phyloP scores from a whole-genome alignment of 176 grass and related monocot species.

The Zizania latifolia region DNA sequence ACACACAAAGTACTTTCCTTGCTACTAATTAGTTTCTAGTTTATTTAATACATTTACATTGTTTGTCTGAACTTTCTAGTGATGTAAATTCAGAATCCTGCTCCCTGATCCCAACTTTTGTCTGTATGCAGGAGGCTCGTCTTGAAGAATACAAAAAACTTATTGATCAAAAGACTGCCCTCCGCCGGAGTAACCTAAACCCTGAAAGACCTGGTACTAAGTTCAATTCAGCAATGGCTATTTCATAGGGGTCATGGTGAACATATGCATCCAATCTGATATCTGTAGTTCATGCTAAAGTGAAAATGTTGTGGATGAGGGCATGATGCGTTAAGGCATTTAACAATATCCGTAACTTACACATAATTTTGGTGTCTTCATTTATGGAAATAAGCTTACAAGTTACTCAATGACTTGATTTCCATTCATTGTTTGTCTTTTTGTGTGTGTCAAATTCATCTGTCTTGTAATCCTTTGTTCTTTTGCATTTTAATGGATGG shows the following conservation, averaged over 20 bases:
- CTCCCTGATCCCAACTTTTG: not conserved
- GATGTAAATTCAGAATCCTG: not conserved
- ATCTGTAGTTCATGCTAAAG: not conserved
- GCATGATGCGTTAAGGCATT: too few species aligned
- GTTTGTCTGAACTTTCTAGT: not conserved
- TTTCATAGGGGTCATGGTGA: not conserved
- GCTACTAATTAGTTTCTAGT: not conserved
- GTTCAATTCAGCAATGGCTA: not conserved
- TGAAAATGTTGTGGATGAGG: not conserved
- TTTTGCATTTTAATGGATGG: not conserved
- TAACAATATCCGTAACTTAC: not conserved
- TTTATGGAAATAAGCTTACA: not conserved
- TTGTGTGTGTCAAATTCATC: not conserved
- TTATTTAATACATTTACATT: not conserved
- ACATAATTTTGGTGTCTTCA: not conserved
- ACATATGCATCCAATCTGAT: constrained; percentile 3
- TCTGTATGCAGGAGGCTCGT: constrained; percentile 64
- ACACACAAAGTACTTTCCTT: not conserved
- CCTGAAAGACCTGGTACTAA: constrained; percentile 86
- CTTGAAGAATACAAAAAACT: constrained; percentile 75
- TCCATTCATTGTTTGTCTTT: not conserved
- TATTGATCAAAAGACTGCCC: constrained; percentile 67
- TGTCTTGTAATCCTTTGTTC: constrained; percentile 10
- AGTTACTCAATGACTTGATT: constrained; percentile 10
- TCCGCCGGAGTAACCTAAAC: constrained; percentile 79